A percentile compares a stretch with the other conserved stretches of the same genome.
These are phyloP conservation scores for Thermothielavioides terrestris DNA, from an alignment of 495 filamentous ascomycete species.

Conservation along the genomic window DNA sequence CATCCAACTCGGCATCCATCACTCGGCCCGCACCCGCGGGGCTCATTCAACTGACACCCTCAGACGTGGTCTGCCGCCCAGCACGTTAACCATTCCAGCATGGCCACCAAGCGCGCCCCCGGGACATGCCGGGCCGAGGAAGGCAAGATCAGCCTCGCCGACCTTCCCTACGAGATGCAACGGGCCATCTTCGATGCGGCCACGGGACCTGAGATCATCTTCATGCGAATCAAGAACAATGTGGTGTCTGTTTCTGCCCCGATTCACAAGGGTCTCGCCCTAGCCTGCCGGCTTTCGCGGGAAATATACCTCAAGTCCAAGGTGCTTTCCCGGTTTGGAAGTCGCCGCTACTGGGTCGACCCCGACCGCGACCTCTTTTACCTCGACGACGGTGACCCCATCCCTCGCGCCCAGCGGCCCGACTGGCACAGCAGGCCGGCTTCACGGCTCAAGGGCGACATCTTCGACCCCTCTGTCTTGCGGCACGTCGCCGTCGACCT, in stretches of 20 bases:
- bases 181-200: constrained; percentile 12
- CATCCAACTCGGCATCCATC: no score
- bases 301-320: constrained; percentile 3
- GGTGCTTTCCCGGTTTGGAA: not conserved
- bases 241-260: not conserved
- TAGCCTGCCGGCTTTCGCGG: constrained; percentile 11
- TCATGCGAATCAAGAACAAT: constrained; percentile 3
- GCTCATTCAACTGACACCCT: no score
- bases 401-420: not conserved
- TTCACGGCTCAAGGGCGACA: not conserved
- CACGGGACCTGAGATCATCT: constrained; percentile 7
- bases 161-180: constrained; percentile 14
- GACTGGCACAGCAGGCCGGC: not conserved
- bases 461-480: not conserved
- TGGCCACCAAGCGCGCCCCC: not conserved
- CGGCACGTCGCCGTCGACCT: constrained; percentile 14
- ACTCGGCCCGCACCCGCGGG: no score
- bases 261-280: not conserved
- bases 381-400: constrained; percentile 1
- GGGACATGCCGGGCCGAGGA: not conserved
- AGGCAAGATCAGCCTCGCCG: constrained; percentile 1
- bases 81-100: no score
- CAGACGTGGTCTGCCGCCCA: no score
- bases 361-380: constrained; percentile 13
- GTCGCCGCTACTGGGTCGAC: constrained; percentile 8